Evolutionary conservation across 768 basidiomycete genomes (phyloP), one percentile per base, ranked within the genome.

Genomic region (Suillus americanus): DNA sequence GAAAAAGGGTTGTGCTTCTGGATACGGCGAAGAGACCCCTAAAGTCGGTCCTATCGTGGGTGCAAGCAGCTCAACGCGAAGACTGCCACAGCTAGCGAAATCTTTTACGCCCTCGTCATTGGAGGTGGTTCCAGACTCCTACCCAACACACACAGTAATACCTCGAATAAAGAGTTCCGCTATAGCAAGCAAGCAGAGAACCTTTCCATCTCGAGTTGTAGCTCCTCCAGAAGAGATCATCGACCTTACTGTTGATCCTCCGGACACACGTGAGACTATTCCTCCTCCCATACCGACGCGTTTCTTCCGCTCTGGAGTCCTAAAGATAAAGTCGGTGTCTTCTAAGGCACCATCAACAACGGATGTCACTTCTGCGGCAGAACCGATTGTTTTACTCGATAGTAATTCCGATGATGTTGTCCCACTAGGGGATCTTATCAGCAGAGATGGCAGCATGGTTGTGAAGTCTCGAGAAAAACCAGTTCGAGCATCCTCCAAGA

Each of bases 241-340:
- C 23, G 70, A 68, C 38, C 57, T 65, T 53, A 64, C 66, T 9
- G 14, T 62, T 28, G 63, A 61, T 23, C 23, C 43, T 8, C 59
- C 62, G 33, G 33, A 50, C 61, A 53, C 62, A 30, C 57, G 6
- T 8, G 25, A 20, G 18, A 59, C 60, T 59, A 41, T n/a, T 13
- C n/a, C 55, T 48, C n/a, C 66, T 71, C 38, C 70, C 70, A 73
- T 65, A 43, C 38, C 33, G 67, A 41, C 43, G 38, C 57, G 63
- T 35, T 64, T 54, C 25, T 77, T 76, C 63, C 72, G 69, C 28
- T 77, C 75, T 8, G 75, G 75, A 20, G 23, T 37, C 37, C 35
- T 74, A 46, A 62, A 62, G 25, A 45, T 77, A 40, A 59, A 2
- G n/a, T 37, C 70, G 16, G 57, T 63, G n/a, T 54, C 48, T 40